Conservation (phyloP, 1,284 basidiomycete species). For the Ustilago curta region DNA sequence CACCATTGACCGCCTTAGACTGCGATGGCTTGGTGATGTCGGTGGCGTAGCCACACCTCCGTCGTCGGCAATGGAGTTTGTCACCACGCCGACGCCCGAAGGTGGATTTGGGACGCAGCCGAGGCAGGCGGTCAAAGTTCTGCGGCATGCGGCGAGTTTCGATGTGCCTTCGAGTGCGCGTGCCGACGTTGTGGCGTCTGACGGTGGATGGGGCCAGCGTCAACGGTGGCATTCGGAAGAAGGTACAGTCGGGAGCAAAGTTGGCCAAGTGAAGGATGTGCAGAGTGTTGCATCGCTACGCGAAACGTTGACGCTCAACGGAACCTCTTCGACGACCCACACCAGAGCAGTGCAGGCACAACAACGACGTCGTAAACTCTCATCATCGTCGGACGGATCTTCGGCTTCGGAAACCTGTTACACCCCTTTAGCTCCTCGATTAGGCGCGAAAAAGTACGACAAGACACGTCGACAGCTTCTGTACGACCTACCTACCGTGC, state of each 20-base stretch:
- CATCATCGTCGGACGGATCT: constrained; percentile 8
- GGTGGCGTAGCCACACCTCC: constrained; percentile 6
- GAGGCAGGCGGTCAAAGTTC: background rate
- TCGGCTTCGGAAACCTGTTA: constrained; percentile 14
- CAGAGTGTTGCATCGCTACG: constrained; percentile 10
- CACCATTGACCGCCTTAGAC: too few species aligned
- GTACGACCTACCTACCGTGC: too few species aligned
- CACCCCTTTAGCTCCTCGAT: constrained; percentile 23
- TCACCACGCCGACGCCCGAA: constrained; percentile 9
- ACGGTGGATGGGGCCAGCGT: constrained; percentile 6
- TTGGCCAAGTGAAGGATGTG: background rate
- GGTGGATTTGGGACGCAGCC: background rate
- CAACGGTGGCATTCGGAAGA: constrained; percentile 27
- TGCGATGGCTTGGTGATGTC: background rate
- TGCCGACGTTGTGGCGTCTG: too few species aligned
- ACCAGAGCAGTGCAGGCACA: background rate
- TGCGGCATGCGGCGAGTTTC: constrained; percentile 18
- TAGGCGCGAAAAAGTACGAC: constrained; percentile 31
- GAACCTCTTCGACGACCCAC: background rate
- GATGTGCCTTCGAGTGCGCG: background rate
- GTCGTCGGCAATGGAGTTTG: constrained; percentile 29
- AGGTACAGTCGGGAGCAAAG: background rate
- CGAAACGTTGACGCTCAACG: constrained; percentile 11
- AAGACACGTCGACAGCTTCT: constrained; percentile 9
- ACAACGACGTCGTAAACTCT: constrained; percentile 7